These are phyloP conservation scores for Solanum tarapatanum DNA, from an alignment of 257 asterid species.

Conservation along the genomic window DNA sequence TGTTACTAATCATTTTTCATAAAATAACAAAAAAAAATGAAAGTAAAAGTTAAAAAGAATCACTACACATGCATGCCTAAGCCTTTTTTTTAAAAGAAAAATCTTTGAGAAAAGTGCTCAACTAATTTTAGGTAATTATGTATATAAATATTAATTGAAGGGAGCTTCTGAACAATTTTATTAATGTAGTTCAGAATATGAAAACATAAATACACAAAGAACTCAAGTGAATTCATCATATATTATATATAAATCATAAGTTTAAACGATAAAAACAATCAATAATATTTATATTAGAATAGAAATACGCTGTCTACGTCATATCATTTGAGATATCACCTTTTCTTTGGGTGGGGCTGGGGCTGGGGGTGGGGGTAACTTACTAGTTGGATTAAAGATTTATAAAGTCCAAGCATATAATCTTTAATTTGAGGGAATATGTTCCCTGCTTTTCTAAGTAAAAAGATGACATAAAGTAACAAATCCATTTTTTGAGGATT, in stretches of 20 bases:
- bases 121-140: background rate
- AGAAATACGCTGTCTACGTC: rapidly evolving
- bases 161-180: background rate
- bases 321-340: too few relatives aligned
- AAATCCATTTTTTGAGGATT: too few relatives aligned
- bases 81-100: background rate
- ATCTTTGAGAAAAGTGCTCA: background rate
- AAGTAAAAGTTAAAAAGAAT: background rate
- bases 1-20: background rate
- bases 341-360: too few relatives aligned
- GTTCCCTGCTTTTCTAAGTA: too few relatives aligned
- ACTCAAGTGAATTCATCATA: too few relatives aligned
- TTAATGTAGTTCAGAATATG: too few relatives aligned
- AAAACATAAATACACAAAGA: too few relatives aligned
- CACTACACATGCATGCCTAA: background rate
- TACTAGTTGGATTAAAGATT: too few relatives aligned
- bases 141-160: background rate
- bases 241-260: background rate
- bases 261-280: rapidly evolving
- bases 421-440: too few relatives aligned
- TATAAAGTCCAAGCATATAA: too few relatives aligned
- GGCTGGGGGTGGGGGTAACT: too few relatives aligned
- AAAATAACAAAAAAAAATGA: background rate
- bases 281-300: rapidly evolving
- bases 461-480: too few relatives aligned